Evolutionary conservation across 108 stramenopile genomes (phyloP), one percentile per base, ranked within the genome.

Genomic region (Skeletonema costatum): DNA sequence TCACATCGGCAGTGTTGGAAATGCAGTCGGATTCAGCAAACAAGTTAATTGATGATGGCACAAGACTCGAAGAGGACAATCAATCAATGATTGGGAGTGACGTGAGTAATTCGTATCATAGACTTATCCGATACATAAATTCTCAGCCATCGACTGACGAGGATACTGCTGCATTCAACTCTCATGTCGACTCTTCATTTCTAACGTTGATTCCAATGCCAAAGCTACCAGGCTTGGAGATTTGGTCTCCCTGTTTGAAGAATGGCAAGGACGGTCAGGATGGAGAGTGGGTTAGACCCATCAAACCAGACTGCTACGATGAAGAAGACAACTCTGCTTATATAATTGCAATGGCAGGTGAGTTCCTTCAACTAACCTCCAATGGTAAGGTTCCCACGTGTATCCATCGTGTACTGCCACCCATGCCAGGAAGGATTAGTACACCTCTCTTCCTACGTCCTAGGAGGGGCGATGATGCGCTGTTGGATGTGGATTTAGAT

Each of bases 141-240:
- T 72, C 81, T 11, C 9, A 46, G 21, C 58, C 71, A 30, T 21
- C 56, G 10, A 74, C 6, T 1, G 50, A 51, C 19, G 50, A 51
- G 17, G 29, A 60, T 29, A 39, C 21, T 59, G 56, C 76, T 5
- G 70, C 81, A 60, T 82, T 82, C 53, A 5, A 51, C 29, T 19
- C 81, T 60, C 81, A 82, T 67, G 71, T 82, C 1, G 81, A 82
- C 25, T 77, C 76, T 21, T 62, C 81, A 7, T 82, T 82, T 64
- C 39, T 82, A 25, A 82, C 81, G 1, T 63, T 82, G 50, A 82
- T 82, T 38, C 81, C 81, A 2, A 82, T 82, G 81, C 81, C 81
- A 13, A 53, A 73, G 12, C 44, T 82, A 42, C 76, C 81, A 9
- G 81, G 81, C 0, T 60, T 82, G 44, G 81, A 82, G 72, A 71